A percentile compares a stretch with the other conserved stretches of the same genome.
phyloP scores from a whole-genome alignment of 2,329 filamentous ascomycete species.

The Aspergillus hortae region DNA sequence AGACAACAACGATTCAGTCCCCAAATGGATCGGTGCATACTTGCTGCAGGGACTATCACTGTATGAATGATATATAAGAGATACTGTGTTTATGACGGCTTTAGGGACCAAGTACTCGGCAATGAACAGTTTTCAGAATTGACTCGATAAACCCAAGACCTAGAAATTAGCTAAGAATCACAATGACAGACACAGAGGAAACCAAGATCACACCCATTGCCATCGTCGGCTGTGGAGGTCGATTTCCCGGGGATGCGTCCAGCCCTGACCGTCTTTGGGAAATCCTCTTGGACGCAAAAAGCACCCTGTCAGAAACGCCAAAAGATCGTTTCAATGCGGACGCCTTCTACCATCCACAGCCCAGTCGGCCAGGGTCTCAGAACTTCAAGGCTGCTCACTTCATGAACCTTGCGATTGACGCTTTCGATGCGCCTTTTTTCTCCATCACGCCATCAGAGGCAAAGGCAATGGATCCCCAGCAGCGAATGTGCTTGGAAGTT shows the following conservation, averaged over 20 bases:
- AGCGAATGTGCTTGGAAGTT: slow-evolving; percentile 21
- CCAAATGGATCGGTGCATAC: no score
- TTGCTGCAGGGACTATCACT: no score
- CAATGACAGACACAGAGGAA: neutral
- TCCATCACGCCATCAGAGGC: slow-evolving; percentile 17
- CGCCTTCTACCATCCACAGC: slow-evolving; percentile 19
- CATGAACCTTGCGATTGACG: slow-evolving; percentile 12
- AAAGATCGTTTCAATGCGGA: slow-evolving; percentile 18
- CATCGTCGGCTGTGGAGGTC: slow-evolving; percentile 22
- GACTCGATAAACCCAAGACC: neutral
- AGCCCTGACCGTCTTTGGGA: slow-evolving; percentile 19
- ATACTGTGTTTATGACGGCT: no score
- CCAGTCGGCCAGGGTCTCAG: slow-evolving; percentile 7
- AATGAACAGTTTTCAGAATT: neutral
- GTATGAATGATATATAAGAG: no score
- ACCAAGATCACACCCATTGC: slow-evolving; percentile 20
- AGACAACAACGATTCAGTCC: no score
- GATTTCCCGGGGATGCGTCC: slow-evolving; percentile 21
- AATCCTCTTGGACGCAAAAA: slow-evolving; percentile 12
- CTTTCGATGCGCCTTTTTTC: slow-evolving; percentile 28
- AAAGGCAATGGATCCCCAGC: slow-evolving; percentile 22
- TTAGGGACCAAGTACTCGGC: no score
- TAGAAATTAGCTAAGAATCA: neutral
- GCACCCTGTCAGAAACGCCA: slow-evolving; percentile 14
- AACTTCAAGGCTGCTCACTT: slow-evolving; percentile 9